phyloP scores from a whole-genome alignment of 106 monocot species.

The Agapanthus africanus region DNA sequence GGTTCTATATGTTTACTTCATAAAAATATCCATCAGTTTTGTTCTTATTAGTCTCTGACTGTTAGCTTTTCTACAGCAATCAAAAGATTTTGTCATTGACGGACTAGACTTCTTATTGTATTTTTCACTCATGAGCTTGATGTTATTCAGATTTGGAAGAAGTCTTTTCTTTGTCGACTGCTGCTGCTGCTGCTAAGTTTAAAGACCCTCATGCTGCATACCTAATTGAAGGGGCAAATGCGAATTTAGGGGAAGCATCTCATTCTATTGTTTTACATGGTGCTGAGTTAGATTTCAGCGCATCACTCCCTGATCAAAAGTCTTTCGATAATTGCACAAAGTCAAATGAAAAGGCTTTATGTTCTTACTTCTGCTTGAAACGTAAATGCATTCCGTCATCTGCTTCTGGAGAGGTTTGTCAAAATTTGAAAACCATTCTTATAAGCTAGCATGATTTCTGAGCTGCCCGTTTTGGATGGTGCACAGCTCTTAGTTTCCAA shows the following conservation, averaged over 20 bases:
- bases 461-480: background rate
- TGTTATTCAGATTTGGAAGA: slow-evolving; percentile 47
- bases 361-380: slow-evolving; percentile 56
- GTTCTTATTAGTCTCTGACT: too few relatives aligned
- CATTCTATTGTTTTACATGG: slow-evolving; percentile 58
- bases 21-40: too few relatives aligned
- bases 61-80: background rate
- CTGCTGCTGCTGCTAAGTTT: slow-evolving; percentile 40
- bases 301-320: slow-evolving; percentile 1
- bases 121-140: background rate
- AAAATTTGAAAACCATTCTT: background rate
- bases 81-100: background rate
- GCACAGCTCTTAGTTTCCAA: background rate
- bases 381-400: slow-evolving; percentile 21
- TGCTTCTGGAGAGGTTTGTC: background rate
- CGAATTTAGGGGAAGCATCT: slow-evolving; percentile 15
- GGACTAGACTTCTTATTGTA: background rate
- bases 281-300: slow-evolving; percentile 28
- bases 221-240: slow-evolving; percentile 48
- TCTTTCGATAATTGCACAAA: slow-evolving; percentile 3
- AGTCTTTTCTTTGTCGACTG: slow-evolving; percentile 28
- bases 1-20: too few relatives aligned
- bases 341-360: slow-evolving; percentile 27
- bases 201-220: slow-evolving; percentile 60
- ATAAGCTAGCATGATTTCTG: background rate